Evolutionary conservation across 2,329 filamentous ascomycete genomes (phyloP).

Genomic region (Diaporthe aspalathi): DNA sequence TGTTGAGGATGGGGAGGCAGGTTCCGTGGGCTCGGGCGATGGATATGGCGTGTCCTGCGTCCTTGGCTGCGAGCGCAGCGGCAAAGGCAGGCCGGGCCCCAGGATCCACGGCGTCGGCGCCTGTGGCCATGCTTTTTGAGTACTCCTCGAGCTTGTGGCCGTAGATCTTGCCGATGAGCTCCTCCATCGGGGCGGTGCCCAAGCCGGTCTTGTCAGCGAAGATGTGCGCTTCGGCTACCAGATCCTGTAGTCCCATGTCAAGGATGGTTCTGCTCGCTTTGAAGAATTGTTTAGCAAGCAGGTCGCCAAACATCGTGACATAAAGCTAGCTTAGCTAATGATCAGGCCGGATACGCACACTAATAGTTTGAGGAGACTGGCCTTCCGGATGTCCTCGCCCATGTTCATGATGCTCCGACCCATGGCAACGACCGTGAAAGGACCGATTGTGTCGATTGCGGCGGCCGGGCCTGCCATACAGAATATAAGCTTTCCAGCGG

Average conservation of each 20-base stretch:
- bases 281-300: too few relatives aligned
- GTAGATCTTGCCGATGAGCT: conserved; percentile 55
- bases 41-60: conserved; percentile 60
- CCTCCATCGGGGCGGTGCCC: conserved; percentile 51
- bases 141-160: conserved; percentile 51
- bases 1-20: conserved; percentile 54
- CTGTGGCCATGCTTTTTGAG: conserved; percentile 51
- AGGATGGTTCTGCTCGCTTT: background rate
- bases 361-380: conserved; percentile 60
- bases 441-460: conserved; percentile 50
- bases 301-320: too few relatives aligned
- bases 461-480: conserved; percentile 54
- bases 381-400: conserved; percentile 56
- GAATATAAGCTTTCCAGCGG: conserved; percentile 57
- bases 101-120: conserved; percentile 50
- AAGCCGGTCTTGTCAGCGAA: conserved; percentile 59
- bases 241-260: conserved; percentile 51
- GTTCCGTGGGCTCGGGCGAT: conserved; percentile 54
- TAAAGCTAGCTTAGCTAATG: too few relatives aligned
- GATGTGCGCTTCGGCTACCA: conserved; percentile 61
- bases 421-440: conserved; percentile 55
- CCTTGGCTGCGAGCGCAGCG: conserved; percentile 62
- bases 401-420: conserved; percentile 55
- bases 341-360: too few relatives aligned
- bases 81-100: conserved; percentile 57